phyloP scores from a whole-genome alignment of 2,329 filamentous ascomycete genomes.

The Fusarium sp. region DNA sequence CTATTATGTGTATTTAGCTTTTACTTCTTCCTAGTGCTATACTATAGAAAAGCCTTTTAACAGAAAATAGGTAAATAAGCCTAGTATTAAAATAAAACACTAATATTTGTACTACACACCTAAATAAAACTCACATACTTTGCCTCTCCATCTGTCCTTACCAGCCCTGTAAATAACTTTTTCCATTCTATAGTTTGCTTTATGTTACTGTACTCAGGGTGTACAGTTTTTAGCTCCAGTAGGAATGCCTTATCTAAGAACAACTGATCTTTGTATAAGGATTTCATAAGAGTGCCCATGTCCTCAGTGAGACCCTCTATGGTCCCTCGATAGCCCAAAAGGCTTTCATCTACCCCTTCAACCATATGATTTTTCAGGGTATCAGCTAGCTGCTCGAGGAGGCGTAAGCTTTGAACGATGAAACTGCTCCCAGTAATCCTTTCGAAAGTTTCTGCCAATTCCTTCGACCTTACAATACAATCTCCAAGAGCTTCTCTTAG shows the following conservation, averaged over 20 bases:
- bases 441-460: too few species aligned
- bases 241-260: neutral
- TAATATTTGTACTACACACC: accelerated
- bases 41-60: too few species aligned
- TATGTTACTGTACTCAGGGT: accelerated
- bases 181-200: neutral
- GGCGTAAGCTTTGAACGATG: neutral
- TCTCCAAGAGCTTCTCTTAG: too few species aligned
- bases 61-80: too few species aligned
- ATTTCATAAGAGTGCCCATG: accelerated
- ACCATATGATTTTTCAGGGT: accelerated
- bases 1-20: too few species aligned
- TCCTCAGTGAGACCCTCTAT: accelerated
- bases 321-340: accelerated
- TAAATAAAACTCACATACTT: accelerated
- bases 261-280: accelerated
- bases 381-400: accelerated
- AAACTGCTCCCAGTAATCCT: too few species aligned
- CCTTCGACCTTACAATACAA: too few species aligned
- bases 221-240: accelerated
- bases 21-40: too few species aligned
- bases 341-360: accelerated
- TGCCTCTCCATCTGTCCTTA: accelerated
- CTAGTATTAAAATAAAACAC: accelerated
- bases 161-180: accelerated